phyloP scores from a whole-genome alignment of 179 eudicot genomes.

The Spergularia azorica region DNA sequence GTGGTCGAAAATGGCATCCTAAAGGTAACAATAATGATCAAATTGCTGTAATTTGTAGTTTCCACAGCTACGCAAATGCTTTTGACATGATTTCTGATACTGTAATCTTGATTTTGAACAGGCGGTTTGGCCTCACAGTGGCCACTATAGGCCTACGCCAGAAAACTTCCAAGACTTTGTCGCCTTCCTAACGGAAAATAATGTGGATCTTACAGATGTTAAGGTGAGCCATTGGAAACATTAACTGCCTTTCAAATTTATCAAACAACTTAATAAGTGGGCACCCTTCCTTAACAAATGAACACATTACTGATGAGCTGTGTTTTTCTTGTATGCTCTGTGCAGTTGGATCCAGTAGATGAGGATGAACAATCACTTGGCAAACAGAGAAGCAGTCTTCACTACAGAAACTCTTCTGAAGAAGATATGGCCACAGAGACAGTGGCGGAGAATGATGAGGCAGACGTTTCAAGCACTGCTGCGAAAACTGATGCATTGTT shows the following conservation, averaged over 20 bases:
- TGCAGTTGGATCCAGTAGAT: slow-evolving; percentile 75
- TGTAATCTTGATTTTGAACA: slow-evolving; percentile 32
- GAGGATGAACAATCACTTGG: slow-evolving; percentile 58
- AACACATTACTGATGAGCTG: background rate
- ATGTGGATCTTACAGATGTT: slow-evolving; percentile 74
- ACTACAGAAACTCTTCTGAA: slow-evolving; percentile 65
- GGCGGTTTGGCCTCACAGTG: slow-evolving; percentile 99
- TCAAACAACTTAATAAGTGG: background rate
- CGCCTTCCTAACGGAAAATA: slow-evolving; percentile 63
- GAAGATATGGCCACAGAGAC: slow-evolving; percentile 51
- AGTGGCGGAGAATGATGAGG: slow-evolving; percentile 35
- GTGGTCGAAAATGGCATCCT: slow-evolving; percentile 71
- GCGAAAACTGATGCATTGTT: slow-evolving; percentile 20
- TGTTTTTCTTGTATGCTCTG: slow-evolving; percentile 1
- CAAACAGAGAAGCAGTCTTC: slow-evolving; percentile 43
- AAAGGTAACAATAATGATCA: slow-evolving; percentile 47
- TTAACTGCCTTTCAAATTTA: background rate
- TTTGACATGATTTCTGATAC: background rate
- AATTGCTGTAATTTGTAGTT: background rate
- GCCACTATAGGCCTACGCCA: slow-evolving; percentile 85
- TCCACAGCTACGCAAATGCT: no score
- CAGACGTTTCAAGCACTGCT: slow-evolving; percentile 21
- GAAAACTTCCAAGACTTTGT: slow-evolving; percentile 87
- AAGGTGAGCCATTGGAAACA: slow-evolving; percentile 47
- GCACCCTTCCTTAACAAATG: background rate